Percentiles rank a stretch among this genome's conserved stretches.
These are phyloP conservation scores for Lentithecium fluviatile DNA, from an alignment of 495 filamentous ascomycete species.

Conservation along the genomic window DNA sequence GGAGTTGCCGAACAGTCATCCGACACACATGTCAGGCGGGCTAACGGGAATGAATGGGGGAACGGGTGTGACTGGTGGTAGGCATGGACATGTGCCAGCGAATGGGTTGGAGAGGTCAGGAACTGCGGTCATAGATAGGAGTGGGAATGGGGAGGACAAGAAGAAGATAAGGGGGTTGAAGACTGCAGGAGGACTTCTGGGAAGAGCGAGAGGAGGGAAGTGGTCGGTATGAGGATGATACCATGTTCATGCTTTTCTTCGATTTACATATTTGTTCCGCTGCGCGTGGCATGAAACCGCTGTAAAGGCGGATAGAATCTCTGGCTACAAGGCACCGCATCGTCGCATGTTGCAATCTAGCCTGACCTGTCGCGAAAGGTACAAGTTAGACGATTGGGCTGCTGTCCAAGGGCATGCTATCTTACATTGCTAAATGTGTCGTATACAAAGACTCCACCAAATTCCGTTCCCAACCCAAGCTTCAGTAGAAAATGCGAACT, in stretches of 20 bases:
- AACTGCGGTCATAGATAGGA: neutral
- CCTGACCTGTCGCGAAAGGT: neutral
- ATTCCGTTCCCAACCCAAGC: no score
- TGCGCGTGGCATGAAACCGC: no score
- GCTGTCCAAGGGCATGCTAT: neutral
- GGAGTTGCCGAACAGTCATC: slow-evolving; percentile 5
- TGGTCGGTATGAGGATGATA: slow-evolving; percentile 11
- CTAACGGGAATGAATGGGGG: neutral
- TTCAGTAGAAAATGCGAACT: no score
- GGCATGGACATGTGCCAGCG: neutral
- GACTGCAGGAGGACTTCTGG: slow-evolving; percentile 1
- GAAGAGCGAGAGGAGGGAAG: slow-evolving; percentile 9
- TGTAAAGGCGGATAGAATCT: no score
- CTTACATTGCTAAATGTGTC: neutral
- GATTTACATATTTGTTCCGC: no score
- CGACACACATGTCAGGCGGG: neutral
- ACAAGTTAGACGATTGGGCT: neutral
- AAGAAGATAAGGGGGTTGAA: neutral
- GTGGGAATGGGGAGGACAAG: neutral
- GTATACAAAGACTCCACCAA: no score
- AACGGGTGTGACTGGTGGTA: neutral
- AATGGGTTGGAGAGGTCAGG: neutral
- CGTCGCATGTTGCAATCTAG: neutral
- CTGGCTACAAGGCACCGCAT: no score
- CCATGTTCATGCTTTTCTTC: neutral